Conservation (phyloP, 352 stramenopile genomes). For the Salisapilia sapeloensis region DNA sequence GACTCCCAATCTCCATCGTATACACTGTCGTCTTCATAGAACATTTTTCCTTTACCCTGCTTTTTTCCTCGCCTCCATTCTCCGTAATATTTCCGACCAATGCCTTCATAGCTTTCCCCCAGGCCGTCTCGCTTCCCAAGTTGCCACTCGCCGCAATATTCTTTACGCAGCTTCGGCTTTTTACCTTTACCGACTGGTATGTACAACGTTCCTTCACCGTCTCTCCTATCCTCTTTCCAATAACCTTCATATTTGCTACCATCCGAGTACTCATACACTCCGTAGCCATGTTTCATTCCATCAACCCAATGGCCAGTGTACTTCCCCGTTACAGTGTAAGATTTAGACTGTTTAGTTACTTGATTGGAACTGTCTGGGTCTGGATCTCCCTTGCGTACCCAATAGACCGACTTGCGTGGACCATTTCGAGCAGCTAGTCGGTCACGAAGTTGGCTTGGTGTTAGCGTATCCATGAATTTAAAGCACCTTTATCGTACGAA, state of each 20-base stretch:
- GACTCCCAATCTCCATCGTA: constrained; percentile 77
- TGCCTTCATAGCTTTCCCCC: constrained; percentile 70
- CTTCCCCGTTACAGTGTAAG: constrained; percentile 48
- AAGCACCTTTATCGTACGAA: too few relatives aligned
- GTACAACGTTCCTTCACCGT: constrained; percentile 73
- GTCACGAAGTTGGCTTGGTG: constrained; percentile 28
- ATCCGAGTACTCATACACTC: constrained; percentile 78
- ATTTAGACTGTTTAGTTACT: constrained; percentile 3
- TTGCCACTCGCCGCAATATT: constrained; percentile 71
- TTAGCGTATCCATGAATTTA: constrained; percentile 6
- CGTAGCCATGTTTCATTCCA: constrained; percentile 86
- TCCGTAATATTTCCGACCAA: constrained; percentile 70
- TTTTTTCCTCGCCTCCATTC: constrained; percentile 59
- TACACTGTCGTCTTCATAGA: constrained; percentile 68
- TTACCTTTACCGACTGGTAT: constrained; percentile 55
- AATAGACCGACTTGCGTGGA: constrained; percentile 62
- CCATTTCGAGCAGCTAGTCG: constrained; percentile 43
- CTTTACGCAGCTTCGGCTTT: constrained; percentile 48
- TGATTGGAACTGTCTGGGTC: too few relatives aligned
- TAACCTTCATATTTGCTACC: constrained; percentile 85
- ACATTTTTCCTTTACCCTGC: constrained; percentile 60
- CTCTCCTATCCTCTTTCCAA: constrained; percentile 61
- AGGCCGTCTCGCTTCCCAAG: constrained; percentile 52
- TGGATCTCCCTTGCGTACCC: constrained; percentile 16
- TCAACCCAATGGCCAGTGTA: constrained; percentile 90